Conservation (phyloP, 371 early-diverging fungal species). For the Lichtheimia ramosa region DNA sequence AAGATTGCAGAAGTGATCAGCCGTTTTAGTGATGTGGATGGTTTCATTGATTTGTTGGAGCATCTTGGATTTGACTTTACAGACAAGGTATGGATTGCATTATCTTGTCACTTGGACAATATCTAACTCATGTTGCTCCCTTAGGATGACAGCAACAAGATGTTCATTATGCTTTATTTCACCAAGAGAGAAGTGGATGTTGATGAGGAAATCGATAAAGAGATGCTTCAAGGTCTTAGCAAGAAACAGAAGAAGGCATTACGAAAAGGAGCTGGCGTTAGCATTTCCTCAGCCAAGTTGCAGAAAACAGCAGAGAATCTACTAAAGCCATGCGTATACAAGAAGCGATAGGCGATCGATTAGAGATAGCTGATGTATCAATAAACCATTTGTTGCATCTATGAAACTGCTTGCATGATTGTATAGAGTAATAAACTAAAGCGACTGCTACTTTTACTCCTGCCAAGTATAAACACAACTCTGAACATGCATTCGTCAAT, state of each 20-base stretch:
- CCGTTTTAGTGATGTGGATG: conserved; percentile 78
- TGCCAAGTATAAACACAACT: no score
- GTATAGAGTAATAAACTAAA: no score
- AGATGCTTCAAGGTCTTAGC: conserved; percentile 35
- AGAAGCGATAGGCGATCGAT: conserved; percentile 60
- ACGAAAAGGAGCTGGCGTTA: conserved; percentile 47
- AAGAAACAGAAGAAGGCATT: conserved; percentile 50
- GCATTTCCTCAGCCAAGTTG: conserved; percentile 18
- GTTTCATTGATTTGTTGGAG: conserved; percentile 74
- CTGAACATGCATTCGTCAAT: no score
- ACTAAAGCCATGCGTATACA: conserved; percentile 91
- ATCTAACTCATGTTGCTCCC: neutral
- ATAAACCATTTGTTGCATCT: no score
- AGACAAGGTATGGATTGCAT: conserved; percentile 48
- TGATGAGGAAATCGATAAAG: conserved; percentile 32
- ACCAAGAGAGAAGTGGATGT: conserved; percentile 47
- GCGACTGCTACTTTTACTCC: no score
- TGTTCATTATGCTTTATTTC: conserved; percentile 91
- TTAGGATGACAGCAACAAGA: conserved; percentile 76
- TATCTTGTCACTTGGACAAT: neutral
- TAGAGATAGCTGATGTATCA: no score
- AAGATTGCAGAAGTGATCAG: conserved; percentile 94
- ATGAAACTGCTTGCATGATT: no score
- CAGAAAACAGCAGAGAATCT: conserved; percentile 47
- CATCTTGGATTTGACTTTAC: conserved; percentile 74